These are phyloP conservation scores for Teunomyces lycoperdinae DNA, from an alignment of 805 yeast species.

Conservation along the genomic window DNA sequence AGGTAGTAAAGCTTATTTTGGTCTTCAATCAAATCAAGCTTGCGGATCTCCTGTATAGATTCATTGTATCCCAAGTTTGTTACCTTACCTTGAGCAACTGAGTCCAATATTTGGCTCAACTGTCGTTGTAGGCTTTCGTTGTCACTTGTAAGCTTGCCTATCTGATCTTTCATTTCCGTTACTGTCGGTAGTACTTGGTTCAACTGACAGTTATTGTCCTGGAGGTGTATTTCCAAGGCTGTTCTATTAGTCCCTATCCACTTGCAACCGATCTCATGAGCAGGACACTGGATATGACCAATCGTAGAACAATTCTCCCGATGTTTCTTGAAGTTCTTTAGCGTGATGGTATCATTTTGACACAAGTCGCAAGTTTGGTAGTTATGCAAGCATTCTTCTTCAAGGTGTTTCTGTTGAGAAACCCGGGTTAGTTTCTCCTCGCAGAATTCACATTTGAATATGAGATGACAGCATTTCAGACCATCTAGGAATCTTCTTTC, in stretches of 20 bases:
- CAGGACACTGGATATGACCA: conserved; percentile 45
- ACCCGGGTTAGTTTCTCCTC: conserved; percentile 22
- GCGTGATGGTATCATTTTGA: conserved; percentile 39
- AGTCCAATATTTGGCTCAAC: conserved; percentile 43
- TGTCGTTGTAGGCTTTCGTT: conserved; percentile 42
- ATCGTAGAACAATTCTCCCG: conserved; percentile 40
- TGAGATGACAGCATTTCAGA: conserved; percentile 39
- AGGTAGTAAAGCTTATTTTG: conserved; percentile 31
- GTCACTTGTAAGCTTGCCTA: conserved; percentile 30
- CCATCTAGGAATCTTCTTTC: conserved; percentile 19
- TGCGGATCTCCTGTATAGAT: conserved; percentile 45
- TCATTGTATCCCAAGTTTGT: conserved; percentile 49
- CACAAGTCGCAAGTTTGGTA: conserved; percentile 42
- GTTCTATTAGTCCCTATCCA: conserved; percentile 43
- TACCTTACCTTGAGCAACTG: conserved; percentile 48
- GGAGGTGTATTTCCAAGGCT: conserved; percentile 33
- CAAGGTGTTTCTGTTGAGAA: conserved; percentile 32
- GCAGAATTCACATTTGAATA: conserved; percentile 38
- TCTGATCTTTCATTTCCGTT: conserved; percentile 19
- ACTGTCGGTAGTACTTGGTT: conserved; percentile 27
- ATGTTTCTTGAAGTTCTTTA: conserved; percentile 38
- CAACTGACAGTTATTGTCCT: conserved; percentile 30
- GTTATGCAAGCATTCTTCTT: conserved; percentile 38
- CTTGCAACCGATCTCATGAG: conserved; percentile 46
- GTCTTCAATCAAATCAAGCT: conserved; percentile 16